Base-by-base conservation (phyloP, 441 rosid genomes). In the Hypseocharis bilobata region DNA sequence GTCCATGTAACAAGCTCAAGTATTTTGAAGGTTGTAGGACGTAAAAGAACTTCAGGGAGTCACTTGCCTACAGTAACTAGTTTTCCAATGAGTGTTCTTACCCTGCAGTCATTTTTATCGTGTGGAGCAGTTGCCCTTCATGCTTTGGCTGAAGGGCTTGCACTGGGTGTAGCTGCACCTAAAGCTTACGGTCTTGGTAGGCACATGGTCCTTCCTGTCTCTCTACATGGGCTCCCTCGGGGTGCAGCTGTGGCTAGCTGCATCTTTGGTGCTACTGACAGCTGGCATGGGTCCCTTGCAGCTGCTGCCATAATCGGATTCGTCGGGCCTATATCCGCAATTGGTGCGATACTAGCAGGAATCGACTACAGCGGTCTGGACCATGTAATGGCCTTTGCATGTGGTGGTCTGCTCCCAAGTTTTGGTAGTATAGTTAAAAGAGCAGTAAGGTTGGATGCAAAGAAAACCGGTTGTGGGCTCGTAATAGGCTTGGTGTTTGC, bases 211-310 rank as follows among this genome's bases (percentile, higher is more conserved):
- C 91, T 94, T 63, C 99, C 99, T 0, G 98, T 94, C 67, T 88
- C 96, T 57, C 72, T 94, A 30, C 99, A 94, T 1, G 98, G 96
- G 32, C 87, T 94, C 29, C 99, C 98, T 30, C 85, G 98, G n/a
- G 98, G 99, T 26, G 93, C 89, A n/a, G 96, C 99, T 0, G 99
- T 94, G 25, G 98, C 98, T 13, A 89, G 99, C 76, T 93, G 97
- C 75, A 86, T 93, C 51, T 86, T 80, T 11, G 97, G 97, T 6
- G 88, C 90, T 23, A 87, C 97, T 3, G 94, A 81, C 74, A 89
- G 91, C 66, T 88, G 96, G 99, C 95, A 89, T n/a, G 86, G 85
- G 32, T 84, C 93, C 13, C 80, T 94, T 32, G 90, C 91, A 22
- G 93, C 92, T 8, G 98, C 99, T 47, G 88, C 91, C 42, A 69